phyloP scores from a whole-genome alignment of 1,139 yeast species.

The Geotrichum bryndzae region DNA sequence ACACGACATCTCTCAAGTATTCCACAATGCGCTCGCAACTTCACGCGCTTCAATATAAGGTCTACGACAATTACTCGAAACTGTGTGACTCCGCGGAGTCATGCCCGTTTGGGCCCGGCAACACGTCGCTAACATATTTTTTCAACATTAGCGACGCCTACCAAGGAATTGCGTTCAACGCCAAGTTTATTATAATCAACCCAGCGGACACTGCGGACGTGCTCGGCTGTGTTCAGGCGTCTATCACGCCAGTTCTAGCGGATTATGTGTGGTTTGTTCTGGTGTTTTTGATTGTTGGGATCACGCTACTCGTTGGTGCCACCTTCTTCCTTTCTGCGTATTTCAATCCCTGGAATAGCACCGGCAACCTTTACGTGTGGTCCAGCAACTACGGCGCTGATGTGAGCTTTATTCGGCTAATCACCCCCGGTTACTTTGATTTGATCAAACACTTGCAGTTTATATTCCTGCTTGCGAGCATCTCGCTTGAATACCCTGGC shows the following conservation, averaged over 20 bases:
- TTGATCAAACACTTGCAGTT: slow-evolving; percentile 52
- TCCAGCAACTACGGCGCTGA: slow-evolving; percentile 59
- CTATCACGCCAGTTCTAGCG: slow-evolving; percentile 49
- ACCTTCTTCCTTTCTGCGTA: slow-evolving; percentile 40
- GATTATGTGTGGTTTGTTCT: slow-evolving; percentile 41
- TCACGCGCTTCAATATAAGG: slow-evolving; percentile 22
- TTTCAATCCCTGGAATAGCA: slow-evolving; percentile 56
- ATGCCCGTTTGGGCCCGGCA: slow-evolving; percentile 31
- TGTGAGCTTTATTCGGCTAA: slow-evolving; percentile 48
- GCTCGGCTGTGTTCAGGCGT: slow-evolving; percentile 46
- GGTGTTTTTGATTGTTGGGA: slow-evolving; percentile 39
- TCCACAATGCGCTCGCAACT: slow-evolving; percentile 28
- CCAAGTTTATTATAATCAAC: slow-evolving; percentile 32
- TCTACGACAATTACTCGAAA: slow-evolving; percentile 25
- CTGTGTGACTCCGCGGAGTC: slow-evolving; percentile 27
- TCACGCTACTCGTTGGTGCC: slow-evolving; percentile 42
- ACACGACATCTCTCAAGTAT: slow-evolving; percentile 27
- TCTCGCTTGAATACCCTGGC: slow-evolving; percentile 58
- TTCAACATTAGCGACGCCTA: slow-evolving; percentile 26
- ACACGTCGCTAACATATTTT: slow-evolving; percentile 24
- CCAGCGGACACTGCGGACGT: slow-evolving; percentile 37
- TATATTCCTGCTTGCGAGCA: slow-evolving; percentile 51
- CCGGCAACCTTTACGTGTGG: slow-evolving; percentile 52
- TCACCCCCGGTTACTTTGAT: slow-evolving; percentile 52
- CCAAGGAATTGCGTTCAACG: slow-evolving; percentile 31